Percentiles rank a stretch among this genome's conserved stretches.
phyloP scores from a whole-genome alignment of 495 filamentous ascomycete species.

The Penicillium cosmopolitanum region DNA sequence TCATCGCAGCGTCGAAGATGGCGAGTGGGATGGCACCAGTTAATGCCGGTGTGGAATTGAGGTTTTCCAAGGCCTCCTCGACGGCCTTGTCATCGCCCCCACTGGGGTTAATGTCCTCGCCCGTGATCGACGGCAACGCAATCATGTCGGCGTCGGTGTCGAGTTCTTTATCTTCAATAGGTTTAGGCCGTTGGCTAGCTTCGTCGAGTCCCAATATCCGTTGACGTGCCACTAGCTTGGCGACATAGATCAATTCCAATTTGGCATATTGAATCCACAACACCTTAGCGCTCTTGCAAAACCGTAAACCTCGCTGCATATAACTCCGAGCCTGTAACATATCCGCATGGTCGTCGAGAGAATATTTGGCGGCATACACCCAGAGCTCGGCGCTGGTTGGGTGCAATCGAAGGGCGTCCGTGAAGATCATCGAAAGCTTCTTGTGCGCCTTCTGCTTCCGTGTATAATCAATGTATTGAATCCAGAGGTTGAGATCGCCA shows the following conservation, averaged over 20 bases:
- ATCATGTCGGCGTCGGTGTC: slow-evolving; percentile 59
- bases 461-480: slow-evolving; percentile 86
- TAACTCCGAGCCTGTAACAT: slow-evolving; percentile 85
- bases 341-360: slow-evolving; percentile 76
- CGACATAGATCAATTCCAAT: slow-evolving; percentile 89
- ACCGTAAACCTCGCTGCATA: slow-evolving; percentile 85
- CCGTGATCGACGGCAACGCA: slow-evolving; percentile 63
- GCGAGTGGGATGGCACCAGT: slow-evolving; percentile 90
- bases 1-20: slow-evolving; percentile 86
- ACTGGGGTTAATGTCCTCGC: slow-evolving; percentile 67
- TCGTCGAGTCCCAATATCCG: slow-evolving; percentile 70
- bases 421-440: slow-evolving; percentile 77
- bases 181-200: slow-evolving; percentile 43
- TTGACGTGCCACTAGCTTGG: slow-evolving; percentile 73
- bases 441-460: slow-evolving; percentile 75
- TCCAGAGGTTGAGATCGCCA: slow-evolving; percentile 83
- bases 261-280: slow-evolving; percentile 91
- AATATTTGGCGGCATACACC: slow-evolving; percentile 79
- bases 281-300: slow-evolving; percentile 70
- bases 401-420: slow-evolving; percentile 77
- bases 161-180: slow-evolving; percentile 38
- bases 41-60: slow-evolving; percentile 78
- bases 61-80: slow-evolving; percentile 57
- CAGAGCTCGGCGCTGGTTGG: slow-evolving; percentile 83
- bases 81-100: slow-evolving; percentile 53